phyloP scores from a whole-genome alignment of 2,329 filamentous ascomycete species.

The Fusarium tupiense region DNA sequence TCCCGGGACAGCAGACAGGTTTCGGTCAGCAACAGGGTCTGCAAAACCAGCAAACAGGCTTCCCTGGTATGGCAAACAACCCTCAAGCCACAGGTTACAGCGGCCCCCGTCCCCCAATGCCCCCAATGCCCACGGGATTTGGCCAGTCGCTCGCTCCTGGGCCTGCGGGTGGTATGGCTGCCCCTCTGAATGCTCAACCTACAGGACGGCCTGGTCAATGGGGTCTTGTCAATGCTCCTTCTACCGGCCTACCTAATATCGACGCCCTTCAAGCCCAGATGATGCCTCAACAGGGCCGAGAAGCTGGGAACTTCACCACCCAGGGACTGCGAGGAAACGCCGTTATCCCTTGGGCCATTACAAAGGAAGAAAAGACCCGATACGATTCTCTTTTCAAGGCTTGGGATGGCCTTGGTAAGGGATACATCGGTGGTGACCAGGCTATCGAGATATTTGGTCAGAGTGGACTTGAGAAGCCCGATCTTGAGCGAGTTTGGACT shows the following conservation, averaged over 20 bases:
- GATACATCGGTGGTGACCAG: constrained; percentile 89
- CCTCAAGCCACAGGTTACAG: constrained; percentile 82
- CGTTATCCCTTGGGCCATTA: constrained; percentile 97
- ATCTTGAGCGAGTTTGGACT: constrained; percentile 94
- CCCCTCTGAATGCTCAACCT: constrained; percentile 87
- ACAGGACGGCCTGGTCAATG: constrained; percentile 94
- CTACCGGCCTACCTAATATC: constrained; percentile 90
- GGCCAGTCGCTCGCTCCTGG: constrained; percentile 63
- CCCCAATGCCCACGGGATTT: constrained; percentile 74
- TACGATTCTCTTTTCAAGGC: constrained; percentile 95
- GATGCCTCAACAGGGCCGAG: constrained; percentile 96
- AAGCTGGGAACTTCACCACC: constrained; percentile 83
- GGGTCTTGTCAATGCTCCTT: constrained; percentile 96
- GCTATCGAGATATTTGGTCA: constrained; percentile 98
- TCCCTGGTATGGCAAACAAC: constrained; percentile 70
- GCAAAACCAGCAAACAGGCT: constrained; percentile 76
- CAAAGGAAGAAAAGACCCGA: constrained; percentile 97
- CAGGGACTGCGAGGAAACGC: constrained; percentile 91
- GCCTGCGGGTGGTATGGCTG: constrained; percentile 70
- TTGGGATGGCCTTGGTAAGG: constrained; percentile 95
- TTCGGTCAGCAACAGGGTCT: constrained; percentile 69
- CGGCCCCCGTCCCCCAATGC: constrained; percentile 90
- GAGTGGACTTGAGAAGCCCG: constrained; percentile 89
- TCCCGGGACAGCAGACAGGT: constrained; percentile 66
- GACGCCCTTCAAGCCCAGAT: constrained; percentile 91